Base-by-base conservation (phyloP, 768 basidiomycete species). In the Tubosaeta brunneosetosa region DNA sequence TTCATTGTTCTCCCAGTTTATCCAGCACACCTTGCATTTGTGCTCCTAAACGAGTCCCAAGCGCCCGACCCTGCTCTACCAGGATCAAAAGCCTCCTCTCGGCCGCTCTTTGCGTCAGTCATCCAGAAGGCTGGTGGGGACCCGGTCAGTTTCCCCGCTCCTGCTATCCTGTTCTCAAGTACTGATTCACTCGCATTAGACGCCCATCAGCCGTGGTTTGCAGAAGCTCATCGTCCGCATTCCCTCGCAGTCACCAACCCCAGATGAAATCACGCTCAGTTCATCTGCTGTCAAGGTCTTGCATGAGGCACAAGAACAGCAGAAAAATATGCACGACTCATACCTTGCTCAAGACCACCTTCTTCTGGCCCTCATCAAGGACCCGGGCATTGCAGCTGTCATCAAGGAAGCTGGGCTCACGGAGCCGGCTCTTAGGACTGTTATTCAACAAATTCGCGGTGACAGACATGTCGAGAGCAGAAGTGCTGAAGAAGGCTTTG, bases 301-400 rank as follows among this genome's bases (percentile, higher is more conserved):
- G 31, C 80, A 83, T 11, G 86, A 88, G 55, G 91, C 92, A 0
- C 85, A 88, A 55, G 78, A 74, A 12, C 71, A 89, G 25, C 87
- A 88, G 64, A 92, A 91, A 74, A 86, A 76, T 6, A 88, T 87
- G 85, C 86, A 88, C 64, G 93, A 94, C 67, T 86, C 86, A 2
- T 97, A 91, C 69, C 86, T 98, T 53, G 93, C 94, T 0, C 89
- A 94, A 68, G 93, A 97, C 56, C 94, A 97, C 65, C 71, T 98
- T 45, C 77, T 97, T 26, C 83, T 93, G 25, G 92, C 91, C 0
- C 81, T 97, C 46, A 62, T 92, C 59, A 85, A 90, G 57, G 90
- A 94, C 52, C 50, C 80, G 1, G 77, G 80, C 3, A 80, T 98
- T 52, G 68, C 77, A 13, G 66, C 78, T 26, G 67, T 93, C 14